phyloP scores from a whole-genome alignment of 2,329 filamentous ascomycete species.

The Sclerotinia trifoliorum region DNA sequence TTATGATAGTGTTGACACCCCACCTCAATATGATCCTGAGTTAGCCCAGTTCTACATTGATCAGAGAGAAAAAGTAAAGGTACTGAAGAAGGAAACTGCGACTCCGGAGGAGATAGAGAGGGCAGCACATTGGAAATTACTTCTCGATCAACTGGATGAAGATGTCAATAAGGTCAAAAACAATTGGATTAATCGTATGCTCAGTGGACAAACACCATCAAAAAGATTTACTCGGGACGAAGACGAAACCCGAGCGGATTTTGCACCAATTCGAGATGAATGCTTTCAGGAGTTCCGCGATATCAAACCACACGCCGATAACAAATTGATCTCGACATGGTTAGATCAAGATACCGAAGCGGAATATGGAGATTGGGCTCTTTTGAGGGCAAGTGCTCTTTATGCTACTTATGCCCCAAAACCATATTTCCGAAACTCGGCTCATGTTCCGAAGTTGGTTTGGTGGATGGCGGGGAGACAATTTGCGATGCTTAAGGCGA shows the following conservation, averaged over 20 bases:
- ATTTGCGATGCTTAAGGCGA: slow-evolving; percentile 34
- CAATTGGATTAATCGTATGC: not conserved
- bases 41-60: slow-evolving; percentile 29
- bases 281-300: slow-evolving; percentile 29
- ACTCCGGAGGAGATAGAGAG: not conserved
- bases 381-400: slow-evolving; percentile 46
- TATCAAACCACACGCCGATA: slow-evolving; percentile 33
- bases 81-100: slow-evolving; percentile 18
- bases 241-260: slow-evolving; percentile 16
- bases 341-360: slow-evolving; percentile 21
- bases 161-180: slow-evolving; percentile 9
- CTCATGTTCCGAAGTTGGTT: slow-evolving; percentile 22
- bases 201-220: not conserved
- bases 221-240: not conserved
- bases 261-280: slow-evolving; percentile 17
- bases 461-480: slow-evolving; percentile 40
- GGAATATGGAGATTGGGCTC: slow-evolving; percentile 43
- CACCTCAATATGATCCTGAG: slow-evolving; percentile 31
- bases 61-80: slow-evolving; percentile 24
- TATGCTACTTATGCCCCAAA: slow-evolving; percentile 28
- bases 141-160: not conserved
- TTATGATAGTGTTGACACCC: slow-evolving; percentile 20
- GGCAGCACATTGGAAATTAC: slow-evolving; percentile 23
- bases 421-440: not conserved
- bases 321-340: slow-evolving; percentile 28